Evolutionary conservation across 345 rosid species (phyloP).

Genomic region (Pugionium dolabratum): DNA sequence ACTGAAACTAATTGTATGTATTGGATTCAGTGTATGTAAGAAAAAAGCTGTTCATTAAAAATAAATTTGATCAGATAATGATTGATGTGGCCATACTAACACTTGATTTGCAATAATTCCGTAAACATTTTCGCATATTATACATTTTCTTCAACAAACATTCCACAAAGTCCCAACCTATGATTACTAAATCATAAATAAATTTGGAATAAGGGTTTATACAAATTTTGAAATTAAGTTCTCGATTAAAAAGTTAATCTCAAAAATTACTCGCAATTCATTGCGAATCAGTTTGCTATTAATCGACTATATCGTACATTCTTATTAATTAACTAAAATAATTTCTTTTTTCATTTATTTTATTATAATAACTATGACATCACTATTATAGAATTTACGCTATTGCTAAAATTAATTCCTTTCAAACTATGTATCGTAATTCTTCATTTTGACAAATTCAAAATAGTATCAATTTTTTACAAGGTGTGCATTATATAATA

Average conservation of each 20-base stretch:
- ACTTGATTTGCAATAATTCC: conserved; percentile 26
- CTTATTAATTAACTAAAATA: not conserved
- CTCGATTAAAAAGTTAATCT: not conserved
- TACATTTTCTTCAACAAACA: conserved; percentile 35
- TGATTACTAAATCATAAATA: conserved; percentile 31
- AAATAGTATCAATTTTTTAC: not conserved
- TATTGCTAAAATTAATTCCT: not conserved
- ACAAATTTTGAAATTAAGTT: conserved; percentile 1
- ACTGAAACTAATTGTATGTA: not conserved
- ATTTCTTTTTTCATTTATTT: not conserved
- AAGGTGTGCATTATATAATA: no score
- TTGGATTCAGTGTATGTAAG: conserved; percentile 19
- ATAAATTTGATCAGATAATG: conserved; percentile 25
- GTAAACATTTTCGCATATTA: conserved; percentile 9
- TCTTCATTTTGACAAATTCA: not conserved
- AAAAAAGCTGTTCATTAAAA: conserved; percentile 15
- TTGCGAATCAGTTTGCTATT: not conserved
- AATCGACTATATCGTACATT: not conserved
- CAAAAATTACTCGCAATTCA: conserved; percentile 5
- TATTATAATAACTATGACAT: not conserved
- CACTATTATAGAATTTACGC: not conserved
- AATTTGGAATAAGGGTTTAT: conserved; percentile 16
- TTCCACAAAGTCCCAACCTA: conserved; percentile 29
- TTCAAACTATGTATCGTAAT: not conserved
- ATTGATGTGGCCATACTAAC: conserved; percentile 34